phyloP scores from a whole-genome alignment of 768 basidiomycete species.

The Lactarius vividus region DNA sequence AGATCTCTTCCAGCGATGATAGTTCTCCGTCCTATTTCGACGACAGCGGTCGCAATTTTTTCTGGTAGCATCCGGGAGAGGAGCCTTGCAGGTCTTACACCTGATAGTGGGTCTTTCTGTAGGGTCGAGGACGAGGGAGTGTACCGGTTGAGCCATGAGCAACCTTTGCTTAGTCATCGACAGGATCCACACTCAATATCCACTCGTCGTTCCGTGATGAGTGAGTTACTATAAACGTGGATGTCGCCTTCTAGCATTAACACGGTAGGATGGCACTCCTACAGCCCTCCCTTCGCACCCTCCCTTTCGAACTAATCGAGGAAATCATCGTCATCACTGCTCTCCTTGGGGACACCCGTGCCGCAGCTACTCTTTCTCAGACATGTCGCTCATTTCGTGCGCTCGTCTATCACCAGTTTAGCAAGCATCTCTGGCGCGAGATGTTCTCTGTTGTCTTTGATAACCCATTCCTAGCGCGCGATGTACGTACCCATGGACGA shows the following conservation, averaged over 20 bases:
- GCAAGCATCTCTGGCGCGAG: constrained; percentile 40
- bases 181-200: neutral
- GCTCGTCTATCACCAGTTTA: constrained; percentile 35
- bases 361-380: constrained; percentile 36
- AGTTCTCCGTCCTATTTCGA: constrained; percentile 1
- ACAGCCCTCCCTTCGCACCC: constrained; percentile 1
- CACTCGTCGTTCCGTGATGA: neutral
- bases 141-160: neutral
- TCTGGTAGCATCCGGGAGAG: neutral
- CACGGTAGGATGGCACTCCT: neutral
- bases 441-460: constrained; percentile 41
- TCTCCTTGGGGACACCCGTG: constrained; percentile 30
- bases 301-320: constrained; percentile 40
- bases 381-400: constrained; percentile 34
- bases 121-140: neutral
- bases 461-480: constrained; percentile 30
- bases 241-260: too few relatives aligned
- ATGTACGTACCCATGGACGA: constrained; percentile 5
- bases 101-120: neutral
- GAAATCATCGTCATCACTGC: constrained; percentile 34
- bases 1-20: constrained; percentile 7
- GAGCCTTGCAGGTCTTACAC: constrained; percentile 4
- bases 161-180: neutral
- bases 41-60: constrained; percentile 17
- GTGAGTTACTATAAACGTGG: too few relatives aligned